Conservation (phyloP, 306 rosid genomes). For the Vigna radiata region DNA sequence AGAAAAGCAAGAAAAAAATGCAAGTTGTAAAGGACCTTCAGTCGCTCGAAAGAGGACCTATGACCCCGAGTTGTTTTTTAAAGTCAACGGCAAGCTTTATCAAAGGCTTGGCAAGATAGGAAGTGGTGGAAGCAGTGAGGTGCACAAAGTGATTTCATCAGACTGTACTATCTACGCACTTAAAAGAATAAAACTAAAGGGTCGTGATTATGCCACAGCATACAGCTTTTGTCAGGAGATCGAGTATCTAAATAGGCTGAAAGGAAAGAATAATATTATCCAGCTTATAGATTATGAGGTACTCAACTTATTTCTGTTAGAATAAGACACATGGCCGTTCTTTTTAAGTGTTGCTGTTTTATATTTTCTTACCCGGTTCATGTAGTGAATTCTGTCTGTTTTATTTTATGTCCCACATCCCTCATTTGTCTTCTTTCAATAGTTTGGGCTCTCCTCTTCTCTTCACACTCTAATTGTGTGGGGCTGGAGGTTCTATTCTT, state of each 20-base stretch:
- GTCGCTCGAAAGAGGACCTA: slow-evolving; percentile 72
- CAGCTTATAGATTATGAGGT: slow-evolving; percentile 97
- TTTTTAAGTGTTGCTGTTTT: slow-evolving; percentile 33
- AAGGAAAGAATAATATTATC: slow-evolving; percentile 85
- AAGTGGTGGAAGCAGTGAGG: slow-evolving; percentile 99
- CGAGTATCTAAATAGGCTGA: slow-evolving; percentile 85
- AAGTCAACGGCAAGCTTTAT: slow-evolving; percentile 95
- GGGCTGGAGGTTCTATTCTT: slow-evolving; percentile 1
- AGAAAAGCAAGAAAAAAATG: slow-evolving; percentile 70
- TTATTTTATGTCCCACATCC: not conserved
- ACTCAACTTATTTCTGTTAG: slow-evolving; percentile 42
- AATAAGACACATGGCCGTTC: not conserved
- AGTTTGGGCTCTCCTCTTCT: slow-evolving; percentile 7
- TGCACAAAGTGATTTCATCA: slow-evolving; percentile 96
- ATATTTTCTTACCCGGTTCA: not conserved
- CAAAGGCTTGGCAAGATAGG: slow-evolving; percentile 99
- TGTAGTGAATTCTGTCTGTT: not conserved
- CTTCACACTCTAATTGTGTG: not conserved
- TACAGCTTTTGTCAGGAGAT: slow-evolving; percentile 99
- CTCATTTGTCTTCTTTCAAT: not conserved
- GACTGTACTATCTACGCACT: slow-evolving; percentile 93
- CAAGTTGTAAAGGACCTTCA: slow-evolving; percentile 62
- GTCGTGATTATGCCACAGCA: slow-evolving; percentile 97
- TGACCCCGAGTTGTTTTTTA: slow-evolving; percentile 90
- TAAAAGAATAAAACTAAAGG: slow-evolving; percentile 88